These are phyloP conservation scores for Hypholoma fasciculare DNA, from an alignment of 768 basidiomycete genomes.

Conservation along the genomic window DNA sequence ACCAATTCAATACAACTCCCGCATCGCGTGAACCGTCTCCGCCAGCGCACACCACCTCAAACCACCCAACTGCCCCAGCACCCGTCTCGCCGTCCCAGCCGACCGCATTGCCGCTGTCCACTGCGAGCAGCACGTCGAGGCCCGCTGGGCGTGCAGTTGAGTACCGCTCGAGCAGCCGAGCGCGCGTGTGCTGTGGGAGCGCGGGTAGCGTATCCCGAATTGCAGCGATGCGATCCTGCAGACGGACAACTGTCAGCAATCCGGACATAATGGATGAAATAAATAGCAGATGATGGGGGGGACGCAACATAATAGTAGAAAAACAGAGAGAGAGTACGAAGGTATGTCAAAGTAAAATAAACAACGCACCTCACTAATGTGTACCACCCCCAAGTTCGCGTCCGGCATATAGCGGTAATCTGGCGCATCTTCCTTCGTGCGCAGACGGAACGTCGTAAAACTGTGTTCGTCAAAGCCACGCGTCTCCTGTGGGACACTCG, in stretches of 20 bases:
- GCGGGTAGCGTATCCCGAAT: constrained; percentile 66
- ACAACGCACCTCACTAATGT: constrained; percentile 46
- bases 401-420: constrained; percentile 99
- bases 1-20: constrained; percentile 86
- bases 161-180: constrained; percentile 51
- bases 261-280: no score
- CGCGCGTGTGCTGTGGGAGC: constrained; percentile 65
- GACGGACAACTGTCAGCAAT: no score
- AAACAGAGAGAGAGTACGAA: no score
- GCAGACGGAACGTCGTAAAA: constrained; percentile 77
- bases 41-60: constrained; percentile 60
- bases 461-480: constrained; percentile 85
- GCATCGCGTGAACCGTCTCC: constrained; percentile 46
- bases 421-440: constrained; percentile 91
- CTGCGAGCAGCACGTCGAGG: constrained; percentile 69
- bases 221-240: constrained; percentile 61
- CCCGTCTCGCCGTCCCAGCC: constrained; percentile 55
- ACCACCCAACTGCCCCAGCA: constrained; percentile 70
- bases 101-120: constrained; percentile 68
- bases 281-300: no score
- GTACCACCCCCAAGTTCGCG: constrained; percentile 81
- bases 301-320: no score
- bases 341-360: no score
- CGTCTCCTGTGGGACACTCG: constrained; percentile 76
- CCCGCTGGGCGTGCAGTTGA: constrained; percentile 57